Conservation (phyloP, 371 early-diverging fungal genomes). For the Syncephalastrum contaminatum region DNA sequence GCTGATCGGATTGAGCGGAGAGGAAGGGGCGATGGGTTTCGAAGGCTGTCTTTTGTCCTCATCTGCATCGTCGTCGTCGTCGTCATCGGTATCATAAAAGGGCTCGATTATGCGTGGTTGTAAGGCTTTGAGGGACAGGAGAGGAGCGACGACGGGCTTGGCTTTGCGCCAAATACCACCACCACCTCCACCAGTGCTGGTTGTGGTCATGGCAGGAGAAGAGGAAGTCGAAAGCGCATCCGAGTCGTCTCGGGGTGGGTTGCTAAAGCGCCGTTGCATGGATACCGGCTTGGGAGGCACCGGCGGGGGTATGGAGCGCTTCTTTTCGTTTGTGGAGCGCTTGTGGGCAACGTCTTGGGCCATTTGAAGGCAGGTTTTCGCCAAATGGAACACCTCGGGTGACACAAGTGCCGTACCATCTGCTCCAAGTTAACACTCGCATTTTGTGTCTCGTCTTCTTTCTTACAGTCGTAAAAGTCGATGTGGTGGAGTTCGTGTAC, state of each 20-base stretch:
- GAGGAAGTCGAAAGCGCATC: neutral
- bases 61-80: conserved; percentile 15
- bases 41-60: conserved; percentile 3
- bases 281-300: conserved; percentile 29
- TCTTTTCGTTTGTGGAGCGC: neutral
- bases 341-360: conserved; percentile 4
- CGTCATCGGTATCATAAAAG: conserved; percentile 15
- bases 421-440: too few relatives aligned
- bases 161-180: neutral
- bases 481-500: conserved; percentile 36
- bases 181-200: neutral
- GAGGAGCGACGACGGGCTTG: conserved; percentile 1
- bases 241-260: too few relatives aligned
- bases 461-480: conserved; percentile 25
- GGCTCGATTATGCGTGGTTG: neutral
- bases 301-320: conserved; percentile 22
- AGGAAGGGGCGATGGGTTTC: neutral
- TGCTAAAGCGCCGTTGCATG: neutral
- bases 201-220: neutral
- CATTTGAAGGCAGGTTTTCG: conserved; percentile 29
- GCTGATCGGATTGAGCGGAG: neutral
- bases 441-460: too few relatives aligned
- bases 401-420: too few relatives aligned
- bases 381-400: conserved; percentile 26
- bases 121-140: neutral